A percentile compares a stretch with the other conserved stretches of the same genome.
phyloP scores from a whole-genome alignment of 805 yeast species.

The Candida awuae region DNA sequence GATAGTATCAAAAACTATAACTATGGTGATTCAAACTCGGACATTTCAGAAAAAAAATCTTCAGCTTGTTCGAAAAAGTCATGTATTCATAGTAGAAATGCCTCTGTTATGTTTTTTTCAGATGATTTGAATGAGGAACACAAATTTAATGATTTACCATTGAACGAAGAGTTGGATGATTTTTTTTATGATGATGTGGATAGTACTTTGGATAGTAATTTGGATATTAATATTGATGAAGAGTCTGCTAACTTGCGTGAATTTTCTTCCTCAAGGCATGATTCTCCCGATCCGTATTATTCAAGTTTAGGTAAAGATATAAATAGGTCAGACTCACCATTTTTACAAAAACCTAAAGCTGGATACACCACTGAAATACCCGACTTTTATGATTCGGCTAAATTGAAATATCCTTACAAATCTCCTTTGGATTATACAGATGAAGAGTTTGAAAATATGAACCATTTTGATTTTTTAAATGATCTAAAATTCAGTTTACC shows the following conservation, averaged over 20 bases:
- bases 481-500: constrained; percentile 27
- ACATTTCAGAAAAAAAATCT: no score
- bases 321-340: constrained; percentile 8
- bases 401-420: constrained; percentile 25
- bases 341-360: constrained; percentile 4
- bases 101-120: constrained; percentile 23
- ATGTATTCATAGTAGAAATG: constrained; percentile 15
- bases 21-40: no score
- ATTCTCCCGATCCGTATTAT: constrained; percentile 6
- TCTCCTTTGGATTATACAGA: constrained; percentile 30
- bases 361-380: constrained; percentile 28
- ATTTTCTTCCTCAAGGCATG: constrained; percentile 1
- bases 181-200: constrained; percentile 10
- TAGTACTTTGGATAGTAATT: no score
- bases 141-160: constrained; percentile 19
- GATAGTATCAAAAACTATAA: no score
- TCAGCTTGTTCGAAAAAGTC: no score
- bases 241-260: constrained; percentile 3
- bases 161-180: constrained; percentile 10
- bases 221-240: constrained; percentile 8
- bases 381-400: constrained; percentile 24
- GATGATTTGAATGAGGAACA: constrained; percentile 19
- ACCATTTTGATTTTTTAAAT: constrained; percentile 29
- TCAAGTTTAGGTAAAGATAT: constrained; percentile 2
- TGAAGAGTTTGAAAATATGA: constrained; percentile 27